Evolutionary conservation across 768 basidiomycete genomes (phyloP).

Genomic region (Naganishia vaughanmartiniae): DNA sequence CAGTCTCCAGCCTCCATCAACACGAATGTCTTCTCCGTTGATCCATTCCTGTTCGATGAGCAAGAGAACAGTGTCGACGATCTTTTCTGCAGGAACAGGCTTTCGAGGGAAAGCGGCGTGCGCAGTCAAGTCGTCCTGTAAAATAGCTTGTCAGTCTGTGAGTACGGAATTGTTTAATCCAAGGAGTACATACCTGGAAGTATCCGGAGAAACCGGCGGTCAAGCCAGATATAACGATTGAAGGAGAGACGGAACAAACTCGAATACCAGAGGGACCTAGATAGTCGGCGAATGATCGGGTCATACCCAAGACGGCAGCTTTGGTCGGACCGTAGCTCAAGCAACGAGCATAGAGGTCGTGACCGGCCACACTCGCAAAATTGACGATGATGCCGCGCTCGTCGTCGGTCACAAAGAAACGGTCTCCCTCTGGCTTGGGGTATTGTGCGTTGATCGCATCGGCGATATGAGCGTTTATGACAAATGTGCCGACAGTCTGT

Average conservation of each 20-base stretch:
- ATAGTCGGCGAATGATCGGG: constrained; percentile 42
- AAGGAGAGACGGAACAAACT: constrained; percentile 45
- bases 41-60: constrained; percentile 17
- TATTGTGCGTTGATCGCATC: constrained; percentile 49
- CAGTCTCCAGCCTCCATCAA: constrained; percentile 41
- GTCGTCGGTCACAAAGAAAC: constrained; percentile 41
- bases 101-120: constrained; percentile 37
- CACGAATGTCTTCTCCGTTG: constrained; percentile 20
- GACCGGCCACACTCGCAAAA: constrained; percentile 46
- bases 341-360: constrained; percentile 41
- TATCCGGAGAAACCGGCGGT: constrained; percentile 24
- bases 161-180: too few relatives aligned
- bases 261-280: constrained; percentile 48
- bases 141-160: constrained; percentile 17
- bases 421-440: constrained; percentile 34
- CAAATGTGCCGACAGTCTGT: constrained; percentile 41
- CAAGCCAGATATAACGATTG: constrained; percentile 34
- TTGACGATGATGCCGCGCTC: constrained; percentile 50
- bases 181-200: background rate
- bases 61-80: constrained; percentile 19
- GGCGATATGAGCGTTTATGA: constrained; percentile 45
- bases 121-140: constrained; percentile 27
- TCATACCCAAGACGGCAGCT: constrained; percentile 42
- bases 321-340: constrained; percentile 47
- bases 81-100: constrained; percentile 30